Evolutionary conservation across 345 rosid genomes (phyloP), one percentile per base, ranked within the genome.

Genomic region (Gossypium anomalum): DNA sequence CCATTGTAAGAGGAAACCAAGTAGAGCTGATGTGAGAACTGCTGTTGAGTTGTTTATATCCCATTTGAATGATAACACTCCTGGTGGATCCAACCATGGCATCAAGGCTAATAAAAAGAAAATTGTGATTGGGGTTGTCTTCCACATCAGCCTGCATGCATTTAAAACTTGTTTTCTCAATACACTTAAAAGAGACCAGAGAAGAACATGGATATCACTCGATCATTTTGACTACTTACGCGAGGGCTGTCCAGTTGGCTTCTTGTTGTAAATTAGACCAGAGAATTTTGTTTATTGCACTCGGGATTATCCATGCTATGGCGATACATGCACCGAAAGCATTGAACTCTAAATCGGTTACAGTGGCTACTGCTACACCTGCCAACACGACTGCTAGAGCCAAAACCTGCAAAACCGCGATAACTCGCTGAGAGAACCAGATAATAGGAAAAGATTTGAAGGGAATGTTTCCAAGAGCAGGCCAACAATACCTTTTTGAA

Each of bases 11-110:
- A 93, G 93, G 74, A 95, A 95, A 38, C 99, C 99, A 10, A 95
- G 88, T 55, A 90, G 83, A 73, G 98, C 98, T 23, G 97, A 88
- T 45, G 88, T 29, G 55, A 93, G 83, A 72, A 95, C 80, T 0
- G 96, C 87, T 2, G 88, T 80, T 34, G 94, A 82, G 79, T 90
- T 95, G 43, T 71, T 76, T 48, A 89, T 56, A 84, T 95, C 84
- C 98, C 99, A 95, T 57, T 90, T 78, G 86, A 89, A 95, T 9
- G 85, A 82, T 34, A 89, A 72, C 52, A 78, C 90, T 72, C 97
- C 98, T 48, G 99, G 99, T 25, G 99, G 98, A 83, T 95, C 99
- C 78, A 93, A 82, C 93, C 97, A 90, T 22, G 98, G 97, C 96
- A 90, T 91, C 77, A 91, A 76, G 20, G 97, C 93, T 68, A 93